Base-by-base conservation (phyloP, 2,329 filamentous ascomycete genomes). In the Cladosporium sp. region DNA sequence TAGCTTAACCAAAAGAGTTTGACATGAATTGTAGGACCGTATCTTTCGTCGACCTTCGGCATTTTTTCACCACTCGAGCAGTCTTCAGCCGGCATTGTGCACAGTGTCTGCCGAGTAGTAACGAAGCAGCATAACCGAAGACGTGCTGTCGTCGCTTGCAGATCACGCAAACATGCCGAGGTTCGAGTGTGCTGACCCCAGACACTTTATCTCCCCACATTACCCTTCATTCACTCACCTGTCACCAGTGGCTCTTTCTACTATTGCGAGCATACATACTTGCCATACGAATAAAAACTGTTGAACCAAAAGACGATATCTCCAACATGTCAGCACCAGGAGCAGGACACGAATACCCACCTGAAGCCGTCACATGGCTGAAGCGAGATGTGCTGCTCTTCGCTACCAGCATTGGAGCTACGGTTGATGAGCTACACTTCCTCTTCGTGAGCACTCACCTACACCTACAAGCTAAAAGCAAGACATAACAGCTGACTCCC, bases 371-470 rank as follows among this genome's bases (percentile, higher is more conserved):
- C 11, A 84, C 87, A 67, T 97, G 92, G 92, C 76, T 90, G 68
- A 92, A 92, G 83, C 86, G 92, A 65, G 92, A 97, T 80, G 85
- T 87, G 37, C 81, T 97, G 62, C 86, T 97, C 62, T 97, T 97
- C 74, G 92, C 92, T 67, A 88, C 88, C 75, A 93, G 88, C 77
- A 93, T 97, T 73, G 92, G 92, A 59, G 87, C 83, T 71, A 93
- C 85, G 12, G 82, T 83, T n/a, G 87, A 96, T 67, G 92, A 97
- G 80, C 84, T 96, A 70, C 91, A 96, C 72, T 96, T 93, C 72
- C 86, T 96, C 76, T 97, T 92, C 69, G 91, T 94, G 81, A 61
- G 83, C 1, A 25, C 8, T n/a, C 14, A n/a, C 3, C 25, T 25
- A 3, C 25, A 9, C 12, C 2, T 36, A 22, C 1, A 6, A n/a